phyloP scores from a whole-genome alignment of 768 basidiomycete species.

The Lactarius sanguifluus region DNA sequence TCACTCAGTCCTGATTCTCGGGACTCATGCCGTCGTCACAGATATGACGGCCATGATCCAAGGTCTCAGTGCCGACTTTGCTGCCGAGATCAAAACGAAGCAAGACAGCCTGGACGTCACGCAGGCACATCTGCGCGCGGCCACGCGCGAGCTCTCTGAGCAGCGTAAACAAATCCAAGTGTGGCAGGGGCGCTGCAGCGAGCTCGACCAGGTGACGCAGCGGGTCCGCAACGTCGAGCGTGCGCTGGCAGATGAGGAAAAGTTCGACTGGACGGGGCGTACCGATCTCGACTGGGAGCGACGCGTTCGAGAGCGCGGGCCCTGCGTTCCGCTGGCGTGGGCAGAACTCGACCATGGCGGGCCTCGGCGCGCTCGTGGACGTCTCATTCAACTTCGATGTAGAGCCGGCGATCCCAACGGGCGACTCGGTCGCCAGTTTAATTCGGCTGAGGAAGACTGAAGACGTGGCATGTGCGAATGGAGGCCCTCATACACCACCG shows the following conservation, averaged over 20 bases:
- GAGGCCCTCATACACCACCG: slow-evolving; percentile 71
- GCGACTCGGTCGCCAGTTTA: slow-evolving; percentile 58
- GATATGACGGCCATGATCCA: slow-evolving; percentile 88
- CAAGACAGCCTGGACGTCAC: slow-evolving; percentile 86
- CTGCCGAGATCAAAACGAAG: slow-evolving; percentile 79
- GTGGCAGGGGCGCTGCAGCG: slow-evolving; percentile 70
- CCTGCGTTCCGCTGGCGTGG: slow-evolving; percentile 75
- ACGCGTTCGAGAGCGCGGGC: slow-evolving; percentile 43
- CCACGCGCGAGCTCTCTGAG: slow-evolving; percentile 87
- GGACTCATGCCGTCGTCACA: slow-evolving; percentile 36
- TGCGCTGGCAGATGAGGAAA: slow-evolving; percentile 74
- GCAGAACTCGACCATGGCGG: slow-evolving; percentile 61
- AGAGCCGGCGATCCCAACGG: slow-evolving; percentile 68
- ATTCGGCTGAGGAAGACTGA: slow-evolving; percentile 72
- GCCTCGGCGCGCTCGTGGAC: slow-evolving; percentile 63
- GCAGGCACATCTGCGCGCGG: slow-evolving; percentile 81
- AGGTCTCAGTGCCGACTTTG: slow-evolving; percentile 73
- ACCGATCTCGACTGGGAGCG: slow-evolving; percentile 44
- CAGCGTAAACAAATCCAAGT: slow-evolving; percentile 81
- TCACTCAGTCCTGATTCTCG: neutral
- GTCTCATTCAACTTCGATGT: slow-evolving; percentile 61
- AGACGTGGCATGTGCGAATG: slow-evolving; percentile 80
- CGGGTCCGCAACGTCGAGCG: slow-evolving; percentile 82
- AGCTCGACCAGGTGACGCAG: slow-evolving; percentile 80
- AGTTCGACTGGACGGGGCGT: slow-evolving; percentile 89